Percentiles rank a stretch among this genome's conserved stretches.
phyloP scores from a whole-genome alignment of 495 filamentous ascomycete genomes.

The Penicillium parvum region DNA sequence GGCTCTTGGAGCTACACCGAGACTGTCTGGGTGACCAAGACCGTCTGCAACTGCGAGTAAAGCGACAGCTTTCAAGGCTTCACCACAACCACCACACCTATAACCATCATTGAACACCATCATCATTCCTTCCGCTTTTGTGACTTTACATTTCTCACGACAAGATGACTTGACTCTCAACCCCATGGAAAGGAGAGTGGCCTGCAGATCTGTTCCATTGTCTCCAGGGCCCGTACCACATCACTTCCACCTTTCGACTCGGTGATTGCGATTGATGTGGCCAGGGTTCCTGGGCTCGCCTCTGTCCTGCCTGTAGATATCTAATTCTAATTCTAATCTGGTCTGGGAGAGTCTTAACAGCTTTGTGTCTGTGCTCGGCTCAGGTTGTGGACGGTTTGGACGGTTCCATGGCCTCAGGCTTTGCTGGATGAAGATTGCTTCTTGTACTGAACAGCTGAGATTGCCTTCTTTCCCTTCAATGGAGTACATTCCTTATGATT shows the following conservation, averaged over 20 bases:
- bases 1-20: constrained; percentile 15
- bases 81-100: not conserved
- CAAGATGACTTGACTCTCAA: constrained; percentile 21
- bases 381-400: no score
- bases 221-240: no score
- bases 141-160: constrained; percentile 15
- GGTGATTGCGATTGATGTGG: not conserved
- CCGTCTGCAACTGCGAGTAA: constrained; percentile 27
- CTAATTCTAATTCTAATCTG: constrained; percentile 40
- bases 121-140: constrained; percentile 4
- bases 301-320: constrained; percentile 35
- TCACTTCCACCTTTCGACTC: no score
- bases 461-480: constrained; percentile 27
- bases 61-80: constrained; percentile 1
- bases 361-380: not conserved
- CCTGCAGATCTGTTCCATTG: constrained; percentile 10
- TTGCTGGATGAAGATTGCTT: constrained; percentile 12
- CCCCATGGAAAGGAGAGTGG: constrained; percentile 6
- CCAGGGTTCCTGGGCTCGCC: not conserved
- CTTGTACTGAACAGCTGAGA: constrained; percentile 13
- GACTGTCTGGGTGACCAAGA: constrained; percentile 30
- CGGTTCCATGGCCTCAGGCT: no score
- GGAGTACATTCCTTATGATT: constrained; percentile 35
- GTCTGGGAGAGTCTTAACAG: constrained; percentile 10
- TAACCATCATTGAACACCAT: constrained; percentile 1